Evolutionary conservation across 768 basidiomycete genomes (phyloP), one percentile per base, ranked within the genome.

Genomic region (Termitomyces sp.): DNA sequence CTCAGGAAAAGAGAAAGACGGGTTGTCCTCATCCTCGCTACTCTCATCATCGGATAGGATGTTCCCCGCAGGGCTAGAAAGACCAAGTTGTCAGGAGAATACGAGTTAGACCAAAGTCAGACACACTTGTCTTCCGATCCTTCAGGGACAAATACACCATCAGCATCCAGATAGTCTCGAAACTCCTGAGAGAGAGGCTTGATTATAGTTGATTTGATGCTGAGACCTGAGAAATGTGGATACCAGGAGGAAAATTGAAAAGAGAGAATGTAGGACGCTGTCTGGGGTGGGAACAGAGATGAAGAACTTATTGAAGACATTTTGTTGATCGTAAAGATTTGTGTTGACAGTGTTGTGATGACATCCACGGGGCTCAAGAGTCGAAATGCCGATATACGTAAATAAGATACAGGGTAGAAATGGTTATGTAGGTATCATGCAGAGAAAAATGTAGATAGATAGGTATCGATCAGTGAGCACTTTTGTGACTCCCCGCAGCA

Each of bases 181-280:
- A 96, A 94, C 0, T 79, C 77, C 32, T 70, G 66, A 3, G 79
- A 75, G 7, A 94, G 72, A 0, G 91, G 89, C 21, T 78, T 82
- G 60, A 94, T 82, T 52, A 92, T 73, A 9, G 81, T 91, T 8
- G 88, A 89, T 68, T 82, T 88, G 61, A 91, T 84, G 50, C 82
- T 85, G 27, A 82, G 63, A 8, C 73, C 69, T 10, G 83, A 72
- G 67, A 91, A 94, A 8, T 62, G 66, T 5, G 91, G 83, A 64
- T 92, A 92, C 94, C 94, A 95, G 2, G 82, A 81, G 1, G 91
- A 93, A 63, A 91, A 89, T 55, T 92, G 91, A 66, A 90, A 94
- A 3, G 81, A 74, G 12, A 88, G 75, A 54, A 92, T 74, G 64
- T 85, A 81, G 5, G 74, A 66, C 16, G 72, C 68, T 2, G 79